Percentiles rank a stretch among this genome's conserved stretches.
Conservation (phyloP, 2,329 filamentous ascomycete species). For the Exophiala sp. region DNA sequence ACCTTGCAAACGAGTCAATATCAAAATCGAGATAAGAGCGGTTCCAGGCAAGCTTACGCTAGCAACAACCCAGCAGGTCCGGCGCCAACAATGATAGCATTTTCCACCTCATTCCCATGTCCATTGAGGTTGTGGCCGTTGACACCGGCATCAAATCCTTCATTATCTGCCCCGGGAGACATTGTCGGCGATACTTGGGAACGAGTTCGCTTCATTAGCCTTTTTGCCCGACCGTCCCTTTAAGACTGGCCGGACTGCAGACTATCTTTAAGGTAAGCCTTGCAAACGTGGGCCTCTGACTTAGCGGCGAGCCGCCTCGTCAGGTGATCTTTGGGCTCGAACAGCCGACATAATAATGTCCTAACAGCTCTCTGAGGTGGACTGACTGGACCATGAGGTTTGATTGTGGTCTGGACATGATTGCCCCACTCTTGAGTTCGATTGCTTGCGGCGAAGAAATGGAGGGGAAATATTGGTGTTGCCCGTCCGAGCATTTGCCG, state of each 20-base stretch:
- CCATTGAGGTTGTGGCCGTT: slow-evolving; percentile 20
- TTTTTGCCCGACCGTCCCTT: slow-evolving; percentile 2
- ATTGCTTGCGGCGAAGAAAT: not conserved
- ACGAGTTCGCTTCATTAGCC: slow-evolving; percentile 23
- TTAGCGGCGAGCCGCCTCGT: not conserved
- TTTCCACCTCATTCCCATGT: slow-evolving; percentile 24
- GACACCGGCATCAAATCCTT: slow-evolving; percentile 28
- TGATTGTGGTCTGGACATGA: not conserved
- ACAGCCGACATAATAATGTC: not conserved
- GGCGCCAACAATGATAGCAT: slow-evolving; percentile 40
- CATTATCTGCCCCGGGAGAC: slow-evolving; percentile 31
- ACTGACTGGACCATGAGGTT: not conserved
- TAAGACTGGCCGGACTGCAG: not conserved
- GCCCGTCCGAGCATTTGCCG: not conserved
- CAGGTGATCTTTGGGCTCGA: not conserved
- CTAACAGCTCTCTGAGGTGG: not conserved
- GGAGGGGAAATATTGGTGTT: not conserved
- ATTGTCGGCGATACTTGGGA: slow-evolving; percentile 26
- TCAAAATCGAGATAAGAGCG: not conserved
- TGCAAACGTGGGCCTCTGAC: slow-evolving; percentile 1
- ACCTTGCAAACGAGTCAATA: slow-evolving; percentile 38
- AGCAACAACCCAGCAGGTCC: slow-evolving; percentile 47
- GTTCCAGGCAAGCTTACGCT: slow-evolving; percentile 30
- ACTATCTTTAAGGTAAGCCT: not conserved
- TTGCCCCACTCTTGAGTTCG: not conserved